Percentiles rank a stretch among this genome's conserved stretches.
These are phyloP conservation scores for Leptodontidium sp. DNA, from an alignment of 2,329 filamentous ascomycete genomes.

Conservation along the genomic window DNA sequence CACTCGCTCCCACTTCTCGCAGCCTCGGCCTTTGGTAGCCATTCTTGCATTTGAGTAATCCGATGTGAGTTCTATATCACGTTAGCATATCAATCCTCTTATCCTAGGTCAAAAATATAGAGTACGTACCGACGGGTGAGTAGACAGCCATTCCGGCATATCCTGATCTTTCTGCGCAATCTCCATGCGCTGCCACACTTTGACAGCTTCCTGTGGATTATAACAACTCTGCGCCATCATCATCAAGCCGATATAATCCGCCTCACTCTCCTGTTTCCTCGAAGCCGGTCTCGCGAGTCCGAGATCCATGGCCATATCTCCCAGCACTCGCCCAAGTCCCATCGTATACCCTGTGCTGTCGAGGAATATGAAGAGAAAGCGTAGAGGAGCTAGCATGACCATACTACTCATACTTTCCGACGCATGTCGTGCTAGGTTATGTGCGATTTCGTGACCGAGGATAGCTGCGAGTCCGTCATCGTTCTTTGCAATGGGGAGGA, in stretches of 20 bases:
- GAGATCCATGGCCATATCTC: conserved; percentile 56
- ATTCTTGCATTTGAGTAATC: conserved; percentile 52
- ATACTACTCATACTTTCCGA: conserved; percentile 65
- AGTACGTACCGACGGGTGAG: conserved; percentile 72
- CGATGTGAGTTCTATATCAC: conserved; percentile 17
- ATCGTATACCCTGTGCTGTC: conserved; percentile 39
- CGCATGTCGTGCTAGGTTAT: conserved; percentile 74
- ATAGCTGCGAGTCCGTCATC: conserved; percentile 79
- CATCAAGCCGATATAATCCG: conserved; percentile 82
- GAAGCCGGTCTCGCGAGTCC: conserved; percentile 74
- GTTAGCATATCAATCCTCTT: background rate
- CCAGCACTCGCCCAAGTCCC: conserved; percentile 40
- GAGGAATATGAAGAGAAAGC: conserved; percentile 49
- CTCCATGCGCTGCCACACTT: conserved; percentile 75
- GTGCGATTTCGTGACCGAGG: conserved; percentile 81
- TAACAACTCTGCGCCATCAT: conserved; percentile 86
- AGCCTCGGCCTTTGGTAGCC: conserved; percentile 64
- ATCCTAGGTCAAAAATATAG: background rate
- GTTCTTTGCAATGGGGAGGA: conserved; percentile 70
- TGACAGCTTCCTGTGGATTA: conserved; percentile 71
- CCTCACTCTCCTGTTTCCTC: conserved; percentile 77
- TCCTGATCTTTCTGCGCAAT: conserved; percentile 54
- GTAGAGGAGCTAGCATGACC: conserved; percentile 49
- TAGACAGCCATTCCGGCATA: conserved; percentile 76
- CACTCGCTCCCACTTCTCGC: conserved; percentile 64